Percentiles rank a stretch among this genome's conserved stretches.
phyloP scores from a whole-genome alignment of 495 filamentous ascomycete species.

The Hyaloscypha hepaticicola region DNA sequence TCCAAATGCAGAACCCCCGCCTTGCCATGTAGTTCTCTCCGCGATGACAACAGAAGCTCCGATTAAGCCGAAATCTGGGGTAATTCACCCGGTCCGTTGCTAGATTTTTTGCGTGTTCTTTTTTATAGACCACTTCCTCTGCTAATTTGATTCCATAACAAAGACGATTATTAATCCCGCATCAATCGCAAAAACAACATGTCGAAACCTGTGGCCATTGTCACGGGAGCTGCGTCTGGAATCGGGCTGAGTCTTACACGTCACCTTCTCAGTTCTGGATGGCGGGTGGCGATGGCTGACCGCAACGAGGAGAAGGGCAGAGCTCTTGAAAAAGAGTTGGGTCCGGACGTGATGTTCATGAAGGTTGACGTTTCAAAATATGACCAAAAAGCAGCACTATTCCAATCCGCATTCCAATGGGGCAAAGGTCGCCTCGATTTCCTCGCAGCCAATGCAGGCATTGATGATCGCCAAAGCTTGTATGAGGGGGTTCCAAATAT shows the following conservation, averaged over 20 bases:
- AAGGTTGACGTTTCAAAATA: slow-evolving; percentile 40
- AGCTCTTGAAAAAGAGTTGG: slow-evolving; percentile 17
- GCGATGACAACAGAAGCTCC: no score
- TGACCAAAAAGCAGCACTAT: slow-evolving; percentile 39
- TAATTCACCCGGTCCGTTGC: no score
- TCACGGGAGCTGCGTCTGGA: slow-evolving; percentile 39
- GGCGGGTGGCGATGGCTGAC: slow-evolving; percentile 38
- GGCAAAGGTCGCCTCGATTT: slow-evolving; percentile 42
- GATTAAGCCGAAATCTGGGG: no score
- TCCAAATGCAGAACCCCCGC: no score
- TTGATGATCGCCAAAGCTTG: neutral
- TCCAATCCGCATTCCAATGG: slow-evolving; percentile 38
- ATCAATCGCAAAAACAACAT: no score
- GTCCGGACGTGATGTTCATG: slow-evolving; percentile 32
- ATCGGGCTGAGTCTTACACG: slow-evolving; percentile 41
- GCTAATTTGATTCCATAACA: no score
- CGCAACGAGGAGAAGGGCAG: slow-evolving; percentile 28
- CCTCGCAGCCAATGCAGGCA: slow-evolving; percentile 45
- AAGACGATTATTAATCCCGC: no score
- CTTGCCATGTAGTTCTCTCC: no score
- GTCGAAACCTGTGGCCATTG: neutral
- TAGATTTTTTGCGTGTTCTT: no score
- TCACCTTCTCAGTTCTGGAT: slow-evolving; percentile 33
- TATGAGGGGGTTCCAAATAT: slow-evolving; percentile 7
- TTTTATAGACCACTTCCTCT: no score